Conservation (phyloP, 768 basidiomycete genomes). For the Tricholoma matsutake region DNA sequence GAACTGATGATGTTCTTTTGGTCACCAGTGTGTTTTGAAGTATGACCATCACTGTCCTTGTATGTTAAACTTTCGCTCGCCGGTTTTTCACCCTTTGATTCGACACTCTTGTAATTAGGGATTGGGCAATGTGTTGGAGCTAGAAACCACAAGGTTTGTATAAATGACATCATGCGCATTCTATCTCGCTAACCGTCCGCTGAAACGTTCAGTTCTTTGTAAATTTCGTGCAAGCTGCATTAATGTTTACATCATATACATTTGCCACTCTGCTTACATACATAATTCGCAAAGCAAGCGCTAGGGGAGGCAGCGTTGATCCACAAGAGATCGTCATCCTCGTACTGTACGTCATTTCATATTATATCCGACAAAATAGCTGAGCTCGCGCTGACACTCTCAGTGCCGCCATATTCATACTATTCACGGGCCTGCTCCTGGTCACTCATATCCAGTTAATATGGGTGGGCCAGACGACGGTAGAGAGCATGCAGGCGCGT, state of each 20-base stretch:
- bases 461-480: conserved; percentile 65
- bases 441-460: conserved; percentile 61
- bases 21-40: conserved; percentile 66
- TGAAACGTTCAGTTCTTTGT: conserved; percentile 64
- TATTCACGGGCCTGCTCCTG: conserved; percentile 65
- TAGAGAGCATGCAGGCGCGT: conserved; percentile 66
- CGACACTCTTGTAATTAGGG: conserved; percentile 45
- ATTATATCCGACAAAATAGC: background rate
- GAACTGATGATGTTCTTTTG: background rate
- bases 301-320: conserved; percentile 39
- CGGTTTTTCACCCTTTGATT: background rate
- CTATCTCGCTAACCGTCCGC: background rate
- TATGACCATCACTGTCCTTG: conserved; percentile 93
- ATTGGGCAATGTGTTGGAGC: conserved; percentile 95
- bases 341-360: conserved; percentile 53
- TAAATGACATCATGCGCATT: background rate
- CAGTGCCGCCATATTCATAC: conserved; percentile 66
- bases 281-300: conserved; percentile 34
- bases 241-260: conserved; percentile 59
- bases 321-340: conserved; percentile 70
- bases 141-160: conserved; percentile 75
- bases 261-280: conserved; percentile 58
- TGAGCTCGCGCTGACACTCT: background rate
- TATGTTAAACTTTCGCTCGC: conserved; percentile 31
- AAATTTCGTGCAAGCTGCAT: conserved; percentile 68